phyloP scores from a whole-genome alignment of 2,329 filamentous ascomycete species.

The Nemania sp. region DNA sequence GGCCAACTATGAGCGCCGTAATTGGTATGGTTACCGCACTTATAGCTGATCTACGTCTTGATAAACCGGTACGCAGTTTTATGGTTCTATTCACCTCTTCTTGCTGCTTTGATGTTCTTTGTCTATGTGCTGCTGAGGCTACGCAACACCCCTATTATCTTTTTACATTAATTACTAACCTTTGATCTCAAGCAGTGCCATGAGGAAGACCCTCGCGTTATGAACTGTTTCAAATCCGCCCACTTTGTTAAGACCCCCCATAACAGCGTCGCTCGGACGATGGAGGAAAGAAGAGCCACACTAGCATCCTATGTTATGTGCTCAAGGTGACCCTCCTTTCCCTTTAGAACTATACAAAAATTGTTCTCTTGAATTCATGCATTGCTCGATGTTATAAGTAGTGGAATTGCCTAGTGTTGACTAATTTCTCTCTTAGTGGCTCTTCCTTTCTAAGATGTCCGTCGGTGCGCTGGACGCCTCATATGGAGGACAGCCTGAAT shows the following conservation, averaged over 20 bases:
- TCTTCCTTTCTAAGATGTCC: slow-evolving; percentile 46
- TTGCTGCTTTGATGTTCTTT: not conserved
- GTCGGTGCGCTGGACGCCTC: slow-evolving; percentile 65
- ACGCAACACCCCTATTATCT: not conserved
- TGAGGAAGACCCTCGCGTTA: slow-evolving; percentile 40
- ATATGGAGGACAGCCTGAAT: slow-evolving; percentile 69
- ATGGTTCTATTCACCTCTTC: not conserved
- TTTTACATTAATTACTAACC: not conserved
- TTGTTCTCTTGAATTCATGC: not conserved
- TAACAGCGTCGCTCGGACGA: slow-evolving; percentile 43
- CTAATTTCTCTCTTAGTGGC: slow-evolving; percentile 33
- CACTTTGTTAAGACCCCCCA: slow-evolving; percentile 34
- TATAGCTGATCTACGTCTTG: slow-evolving; percentile 61
- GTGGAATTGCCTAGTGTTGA: slow-evolving; percentile 1
- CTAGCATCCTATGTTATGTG: slow-evolving; percentile 49
- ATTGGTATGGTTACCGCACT: slow-evolving; percentile 58
- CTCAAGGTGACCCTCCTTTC: slow-evolving; percentile 43
- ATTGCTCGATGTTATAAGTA: not conserved
- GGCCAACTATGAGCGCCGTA: slow-evolving; percentile 60
- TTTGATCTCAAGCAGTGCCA: slow-evolving; percentile 19
- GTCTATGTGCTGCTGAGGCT: no score
- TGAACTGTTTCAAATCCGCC: slow-evolving; percentile 44
- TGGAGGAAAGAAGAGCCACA: slow-evolving; percentile 50
- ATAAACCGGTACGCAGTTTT: slow-evolving; percentile 42
- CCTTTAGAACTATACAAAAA: no score